Evolutionary conservation across 352 stramenopile genomes (phyloP), one percentile per base, ranked within the genome.

Genomic region (Globisporangium solare): DNA sequence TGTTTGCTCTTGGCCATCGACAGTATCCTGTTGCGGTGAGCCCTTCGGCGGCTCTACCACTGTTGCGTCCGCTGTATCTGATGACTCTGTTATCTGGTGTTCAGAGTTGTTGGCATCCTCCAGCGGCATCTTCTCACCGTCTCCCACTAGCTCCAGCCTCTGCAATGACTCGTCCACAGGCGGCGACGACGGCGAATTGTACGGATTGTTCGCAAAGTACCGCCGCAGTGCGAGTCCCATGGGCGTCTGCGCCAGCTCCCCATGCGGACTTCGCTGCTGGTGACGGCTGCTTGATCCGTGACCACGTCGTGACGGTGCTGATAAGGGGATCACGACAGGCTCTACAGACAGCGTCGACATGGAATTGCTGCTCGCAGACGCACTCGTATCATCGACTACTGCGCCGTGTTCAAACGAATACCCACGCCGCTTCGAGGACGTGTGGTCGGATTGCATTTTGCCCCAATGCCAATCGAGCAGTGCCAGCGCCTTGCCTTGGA

Each of bases 401-500:
- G 8, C 22, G 14, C 58, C 47, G 3, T 65, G 54, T 47, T 65
- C 58, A 12, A 65, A 54, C 13, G 47, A 60, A 45, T 59, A 51
- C 1, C 58, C 52, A 4, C 53, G 58, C 6, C 40, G 40, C 31
- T 40, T 24, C 11, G 51, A 54, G 20, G 43, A 22, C n/a, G 24
- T 47, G 3, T 70, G 61, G 37, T 83, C 66, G 20, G 48, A 64
- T 49, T 71, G 72, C 57, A 70, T 75, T 40, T 90, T 89, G 12
- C 57, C 70, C 81, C 82, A 92, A 47, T 94, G 82, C 84, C 84
- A 94, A 58, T 94, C 84, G 22, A 94, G 40, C 42, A 94, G 42
- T n/a, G 84, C 79, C n/a, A 94, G 54, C 21, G 84, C 84, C 55
- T 92, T 94, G 7, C 84, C 84, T 47, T 94, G 84, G 55, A 94